Evolutionary conservation across 192 early-diverging fungal genomes (phyloP), one percentile per base, ranked within the genome.

Genomic region (Kickxella alabastrina): DNA sequence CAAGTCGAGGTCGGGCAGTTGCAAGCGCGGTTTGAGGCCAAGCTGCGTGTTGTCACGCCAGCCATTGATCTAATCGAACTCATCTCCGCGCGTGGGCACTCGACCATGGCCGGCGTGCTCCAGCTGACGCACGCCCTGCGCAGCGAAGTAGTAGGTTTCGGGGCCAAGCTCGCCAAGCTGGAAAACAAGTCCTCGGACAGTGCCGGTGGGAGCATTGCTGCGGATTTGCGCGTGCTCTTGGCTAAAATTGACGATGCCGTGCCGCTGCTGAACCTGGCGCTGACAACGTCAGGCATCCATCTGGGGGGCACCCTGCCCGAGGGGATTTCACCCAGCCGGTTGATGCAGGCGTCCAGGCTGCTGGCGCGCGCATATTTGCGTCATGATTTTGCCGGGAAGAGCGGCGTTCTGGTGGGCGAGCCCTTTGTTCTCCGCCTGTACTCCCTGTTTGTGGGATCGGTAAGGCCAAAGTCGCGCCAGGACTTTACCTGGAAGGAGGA

Each of bases 401-500:
- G 26, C 6, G 51, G 37, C 5, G 34, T 32, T 9, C 19, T 51
- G 23, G 72, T 80, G 10, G 76, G 79, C 0, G 43, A 65, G 26
- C 43, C 45, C 4, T 86, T 86, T 55, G 48, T 46, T 1, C 49
- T 85, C 15, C 79, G 72, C 3, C 55, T 91, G 24, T 91, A 88
- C 58, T 83, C 79, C 3, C 51, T 90, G 51, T 91, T 91, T 61
- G 61, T 77, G 7, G 82, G 73, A 1, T 85, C 84, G 7, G 78
- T 84, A 0, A 54, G 87, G 3, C 76, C 82, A 12, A 80, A 80
- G 47, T 59, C 78, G 5, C 70, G 65, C 26, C 41, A 58, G 4
- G 86, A 87, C 14, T 85, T 82, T 45, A 90, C 88, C 2, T 91
- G 89, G 89, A 88, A 89, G 55, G 89, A 91, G 58, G 89, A 91